Conservation (phyloP, 352 stramenopile genomes). For the Globisporangium carolinianum region DNA sequence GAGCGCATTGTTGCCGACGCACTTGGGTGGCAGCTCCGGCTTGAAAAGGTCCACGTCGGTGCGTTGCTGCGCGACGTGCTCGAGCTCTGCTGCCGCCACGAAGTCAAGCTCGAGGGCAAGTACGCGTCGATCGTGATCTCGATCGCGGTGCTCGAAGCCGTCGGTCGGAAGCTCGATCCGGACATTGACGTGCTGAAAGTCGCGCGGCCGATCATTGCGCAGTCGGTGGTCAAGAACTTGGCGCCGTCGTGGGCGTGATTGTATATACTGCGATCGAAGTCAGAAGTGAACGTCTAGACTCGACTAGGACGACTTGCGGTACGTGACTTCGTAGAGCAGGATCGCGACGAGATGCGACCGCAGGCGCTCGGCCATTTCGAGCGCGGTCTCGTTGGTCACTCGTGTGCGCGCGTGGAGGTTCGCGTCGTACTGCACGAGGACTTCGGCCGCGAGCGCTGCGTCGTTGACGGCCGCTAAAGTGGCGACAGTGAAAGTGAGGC, state of each 20-base stretch:
- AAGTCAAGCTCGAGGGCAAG: constrained; percentile 91
- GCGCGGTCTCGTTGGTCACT: constrained; percentile 63
- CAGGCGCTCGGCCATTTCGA: constrained; percentile 74
- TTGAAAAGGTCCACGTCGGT: constrained; percentile 75
- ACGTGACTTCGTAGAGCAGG: constrained; percentile 67
- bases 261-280: constrained; percentile 62
- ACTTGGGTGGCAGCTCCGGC: constrained; percentile 47
- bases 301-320: constrained; percentile 45
- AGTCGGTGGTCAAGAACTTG: constrained; percentile 85
- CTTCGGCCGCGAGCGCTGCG: constrained; percentile 52
- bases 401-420: constrained; percentile 55
- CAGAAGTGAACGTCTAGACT: constrained; percentile 61
- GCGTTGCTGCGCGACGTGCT: constrained; percentile 66
- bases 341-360: constrained; percentile 68
- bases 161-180: constrained; percentile 86
- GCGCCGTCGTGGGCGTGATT: constrained; percentile 43
- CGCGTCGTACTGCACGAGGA: constrained; percentile 54
- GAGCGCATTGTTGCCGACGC: constrained; percentile 66
- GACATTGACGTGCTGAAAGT: constrained; percentile 87
- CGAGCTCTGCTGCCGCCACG: constrained; percentile 88
- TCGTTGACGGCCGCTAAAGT: constrained; percentile 56
- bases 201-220: constrained; percentile 89
- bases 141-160: constrained; percentile 92
- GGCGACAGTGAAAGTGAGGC: no score
- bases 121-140: constrained; percentile 94